Conservation (phyloP, 352 stramenopile genomes). For the Phytophthora pistaciae region DNA sequence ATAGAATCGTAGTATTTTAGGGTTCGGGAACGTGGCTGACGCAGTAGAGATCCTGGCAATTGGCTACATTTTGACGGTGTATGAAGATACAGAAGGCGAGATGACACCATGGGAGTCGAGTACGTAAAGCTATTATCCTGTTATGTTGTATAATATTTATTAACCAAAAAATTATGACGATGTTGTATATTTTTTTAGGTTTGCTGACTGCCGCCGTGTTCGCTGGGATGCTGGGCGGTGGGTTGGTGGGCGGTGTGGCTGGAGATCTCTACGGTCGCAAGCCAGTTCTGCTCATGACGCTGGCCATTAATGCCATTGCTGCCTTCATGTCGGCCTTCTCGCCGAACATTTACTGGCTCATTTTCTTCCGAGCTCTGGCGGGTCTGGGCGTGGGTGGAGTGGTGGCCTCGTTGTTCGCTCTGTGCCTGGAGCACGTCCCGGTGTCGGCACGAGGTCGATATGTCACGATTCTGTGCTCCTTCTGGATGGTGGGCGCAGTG, state of each 20-base stretch:
- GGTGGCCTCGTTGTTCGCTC: slow-evolving; percentile 85
- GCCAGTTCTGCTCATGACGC: slow-evolving; percentile 74
- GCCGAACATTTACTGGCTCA: slow-evolving; percentile 76
- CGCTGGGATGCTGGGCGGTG: slow-evolving; percentile 88
- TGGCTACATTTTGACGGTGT: slow-evolving; percentile 89
- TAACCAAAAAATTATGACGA: no score
- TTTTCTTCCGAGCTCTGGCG: slow-evolving; percentile 75
- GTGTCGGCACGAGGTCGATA: slow-evolving; percentile 73
- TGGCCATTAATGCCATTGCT: slow-evolving; percentile 82
- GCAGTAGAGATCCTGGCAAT: slow-evolving; percentile 92
- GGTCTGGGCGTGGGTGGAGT: slow-evolving; percentile 87
- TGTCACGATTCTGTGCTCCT: slow-evolving; percentile 90
- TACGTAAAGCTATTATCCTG: no score
- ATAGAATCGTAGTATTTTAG: slow-evolving; percentile 62
- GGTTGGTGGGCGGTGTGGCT: slow-evolving; percentile 75
- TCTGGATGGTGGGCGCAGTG: slow-evolving; percentile 93
- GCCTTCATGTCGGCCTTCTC: slow-evolving; percentile 83
- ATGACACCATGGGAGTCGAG: slow-evolving; percentile 83
- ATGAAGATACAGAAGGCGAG: slow-evolving; percentile 67
- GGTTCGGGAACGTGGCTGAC: slow-evolving; percentile 89
- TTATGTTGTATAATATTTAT: no score
- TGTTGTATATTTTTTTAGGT: slow-evolving; percentile 55
- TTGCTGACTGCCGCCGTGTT: slow-evolving; percentile 91
- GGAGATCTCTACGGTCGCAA: slow-evolving; percentile 88
- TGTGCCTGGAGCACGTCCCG: slow-evolving; percentile 89